Conservation (phyloP, 352 stramenopile genomes). For the Phytophthora palmivora region DNA sequence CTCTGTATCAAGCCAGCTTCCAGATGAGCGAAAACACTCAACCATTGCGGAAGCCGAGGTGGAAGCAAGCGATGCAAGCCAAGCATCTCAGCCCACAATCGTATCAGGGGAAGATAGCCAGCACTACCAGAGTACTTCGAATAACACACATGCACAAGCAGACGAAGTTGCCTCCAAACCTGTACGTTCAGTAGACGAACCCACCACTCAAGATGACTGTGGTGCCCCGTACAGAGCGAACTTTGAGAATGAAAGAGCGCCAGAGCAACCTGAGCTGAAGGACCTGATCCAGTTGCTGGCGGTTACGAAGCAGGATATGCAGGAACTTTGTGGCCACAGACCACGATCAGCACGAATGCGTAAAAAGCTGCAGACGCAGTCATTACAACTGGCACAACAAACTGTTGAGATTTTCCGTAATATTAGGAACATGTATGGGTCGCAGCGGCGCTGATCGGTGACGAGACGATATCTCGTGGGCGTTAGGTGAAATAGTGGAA, state of each 20-base stretch:
- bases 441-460: slow-evolving; percentile 28
- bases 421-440: slow-evolving; percentile 53
- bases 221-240: slow-evolving; percentile 6
- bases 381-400: slow-evolving; percentile 62
- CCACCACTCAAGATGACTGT: not conserved
- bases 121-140: not conserved
- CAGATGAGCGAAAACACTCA: slow-evolving; percentile 28
- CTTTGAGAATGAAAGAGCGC: slow-evolving; percentile 6
- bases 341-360: slow-evolving; percentile 71
- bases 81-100: not conserved
- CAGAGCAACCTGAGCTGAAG: slow-evolving; percentile 53
- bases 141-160: not conserved
- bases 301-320: slow-evolving; percentile 52
- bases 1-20: slow-evolving; percentile 47
- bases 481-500: too few relatives aligned
- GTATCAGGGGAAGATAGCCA: not conserved
- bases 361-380: slow-evolving; percentile 73
- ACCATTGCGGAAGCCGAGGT: not conserved
- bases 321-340: slow-evolving; percentile 58
- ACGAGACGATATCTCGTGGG: too few relatives aligned
- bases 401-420: slow-evolving; percentile 73
- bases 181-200: not conserved
- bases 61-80: not conserved
- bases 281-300: slow-evolving; percentile 71
- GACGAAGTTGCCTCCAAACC: slow-evolving; percentile 4